Evolutionary conservation across 495 filamentous ascomycete genomes (phyloP).

Genomic region (Acidiella bohemica): DNA sequence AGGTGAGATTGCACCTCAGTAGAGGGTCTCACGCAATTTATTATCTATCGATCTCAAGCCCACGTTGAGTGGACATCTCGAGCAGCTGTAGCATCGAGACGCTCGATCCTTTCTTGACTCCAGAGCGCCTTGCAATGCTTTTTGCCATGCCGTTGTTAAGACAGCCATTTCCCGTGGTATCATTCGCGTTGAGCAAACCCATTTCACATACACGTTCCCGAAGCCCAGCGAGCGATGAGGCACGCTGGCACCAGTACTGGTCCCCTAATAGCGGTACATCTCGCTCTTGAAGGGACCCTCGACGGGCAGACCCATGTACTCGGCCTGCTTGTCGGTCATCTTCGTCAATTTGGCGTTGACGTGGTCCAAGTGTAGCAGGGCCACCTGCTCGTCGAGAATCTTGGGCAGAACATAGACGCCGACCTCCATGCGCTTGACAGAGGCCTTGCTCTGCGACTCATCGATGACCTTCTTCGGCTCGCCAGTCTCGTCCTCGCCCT

Average conservation of each 20-base stretch:
- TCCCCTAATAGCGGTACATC: constrained; percentile 31
- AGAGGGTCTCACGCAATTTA: too few relatives aligned
- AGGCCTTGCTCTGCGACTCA: constrained; percentile 67
- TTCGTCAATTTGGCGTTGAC: constrained; percentile 87
- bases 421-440: constrained; percentile 64
- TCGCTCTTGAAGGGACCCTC: constrained; percentile 95
- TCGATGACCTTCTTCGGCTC: constrained; percentile 96
- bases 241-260: too few relatives aligned
- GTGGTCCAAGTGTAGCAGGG: constrained; percentile 80
- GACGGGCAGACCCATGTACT: constrained; percentile 74
- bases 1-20: too few relatives aligned
- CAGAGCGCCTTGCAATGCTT: constrained; percentile 5
- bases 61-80: too few relatives aligned
- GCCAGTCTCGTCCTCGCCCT: constrained; percentile 71
- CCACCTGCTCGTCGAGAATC: constrained; percentile 97
- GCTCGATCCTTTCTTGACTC: not conserved
- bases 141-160: constrained; percentile 5
- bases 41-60: too few relatives aligned
- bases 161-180: constrained; percentile 2
- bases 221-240: too few relatives aligned
- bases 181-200: not conserved
- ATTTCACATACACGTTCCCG: too few relatives aligned
- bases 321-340: constrained; percentile 73
- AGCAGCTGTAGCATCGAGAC: too few relatives aligned
- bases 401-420: constrained; percentile 97